These are phyloP conservation scores for Pleurozium schreberi DNA, from an alignment of 225 moss, liverwort and hornwort species.

Conservation along the genomic window DNA sequence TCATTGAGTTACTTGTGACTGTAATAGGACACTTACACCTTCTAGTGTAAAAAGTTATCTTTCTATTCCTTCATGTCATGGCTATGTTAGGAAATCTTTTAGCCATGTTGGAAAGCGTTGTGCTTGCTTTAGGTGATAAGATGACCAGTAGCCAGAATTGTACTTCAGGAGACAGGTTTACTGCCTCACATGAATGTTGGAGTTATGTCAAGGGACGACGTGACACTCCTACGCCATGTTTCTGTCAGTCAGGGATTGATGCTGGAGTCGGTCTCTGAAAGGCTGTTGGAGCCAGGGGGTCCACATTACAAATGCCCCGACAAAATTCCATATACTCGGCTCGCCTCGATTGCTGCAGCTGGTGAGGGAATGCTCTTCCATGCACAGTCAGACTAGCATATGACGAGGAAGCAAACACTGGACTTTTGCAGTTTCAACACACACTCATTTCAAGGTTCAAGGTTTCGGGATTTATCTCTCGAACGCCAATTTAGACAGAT, in stretches of 20 bases:
- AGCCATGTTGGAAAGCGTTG: too few species aligned
- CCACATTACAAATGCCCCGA: conserved; percentile 84
- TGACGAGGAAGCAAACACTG: background rate
- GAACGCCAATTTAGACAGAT: background rate
- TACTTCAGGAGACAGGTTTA: conserved; percentile 68
- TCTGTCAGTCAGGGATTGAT: conserved; percentile 92
- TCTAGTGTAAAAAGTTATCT: too few species aligned
- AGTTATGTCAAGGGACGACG: conserved; percentile 61
- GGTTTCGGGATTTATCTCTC: background rate
- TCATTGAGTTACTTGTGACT: too few species aligned
- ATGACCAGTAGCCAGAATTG: conserved; percentile 62
- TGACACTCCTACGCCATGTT: conserved; percentile 48
- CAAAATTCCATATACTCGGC: conserved; percentile 57
- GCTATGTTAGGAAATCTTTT: too few species aligned
- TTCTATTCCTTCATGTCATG: too few species aligned
- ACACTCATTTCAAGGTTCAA: background rate
- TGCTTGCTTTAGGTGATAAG: too few species aligned
- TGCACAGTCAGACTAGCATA: background rate
- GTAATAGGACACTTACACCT: too few species aligned
- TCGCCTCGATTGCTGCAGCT: conserved; percentile 72
- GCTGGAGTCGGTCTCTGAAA: conserved; percentile 76
- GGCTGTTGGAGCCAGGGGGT: conserved; percentile 61
- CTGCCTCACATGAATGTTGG: conserved; percentile 90
- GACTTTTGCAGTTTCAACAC: background rate
- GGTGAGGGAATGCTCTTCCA: conserved; percentile 25